These are phyloP conservation scores for Fraxinus excelsior DNA, from an alignment of 257 asterid genomes.

Conservation along the genomic window DNA sequence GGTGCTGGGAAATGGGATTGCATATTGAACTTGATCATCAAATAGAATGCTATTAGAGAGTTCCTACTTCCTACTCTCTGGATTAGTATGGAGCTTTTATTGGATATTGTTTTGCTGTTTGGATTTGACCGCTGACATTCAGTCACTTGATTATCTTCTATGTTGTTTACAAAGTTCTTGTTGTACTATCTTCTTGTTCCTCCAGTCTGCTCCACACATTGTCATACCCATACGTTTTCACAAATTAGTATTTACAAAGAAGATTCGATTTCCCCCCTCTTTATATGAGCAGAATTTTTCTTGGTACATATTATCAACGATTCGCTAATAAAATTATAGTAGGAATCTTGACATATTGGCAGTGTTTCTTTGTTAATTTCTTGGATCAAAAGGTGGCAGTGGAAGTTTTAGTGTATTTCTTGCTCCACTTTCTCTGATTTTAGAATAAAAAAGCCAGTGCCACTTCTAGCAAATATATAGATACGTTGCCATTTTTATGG, in stretches of 20 bases:
- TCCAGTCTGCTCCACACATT: not conserved
- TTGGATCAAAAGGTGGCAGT: not conserved
- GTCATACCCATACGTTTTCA: not conserved
- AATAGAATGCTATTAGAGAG: not conserved
- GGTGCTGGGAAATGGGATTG: not conserved
- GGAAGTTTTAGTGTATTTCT: not conserved
- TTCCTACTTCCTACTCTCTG: not conserved
- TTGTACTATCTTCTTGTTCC: not conserved
- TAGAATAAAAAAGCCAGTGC: not conserved
- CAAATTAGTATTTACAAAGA: not conserved
- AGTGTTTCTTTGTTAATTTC: not conserved
- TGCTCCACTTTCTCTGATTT: not conserved
- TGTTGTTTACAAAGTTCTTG: not conserved
- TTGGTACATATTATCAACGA: not conserved
- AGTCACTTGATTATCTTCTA: not conserved
- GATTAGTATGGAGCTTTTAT: not conserved
- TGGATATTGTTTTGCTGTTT: not conserved
- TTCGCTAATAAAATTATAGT: not conserved
- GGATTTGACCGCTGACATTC: constrained; percentile 6
- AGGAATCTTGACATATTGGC: not conserved
- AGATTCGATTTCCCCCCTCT: not conserved
- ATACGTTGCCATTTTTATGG: not conserved
- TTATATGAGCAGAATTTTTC: not conserved
- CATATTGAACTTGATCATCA: not conserved
- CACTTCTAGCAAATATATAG: not conserved